These are phyloP conservation scores for Salix udensis DNA, from an alignment of 345 rosid genomes.

Conservation along the genomic window DNA sequence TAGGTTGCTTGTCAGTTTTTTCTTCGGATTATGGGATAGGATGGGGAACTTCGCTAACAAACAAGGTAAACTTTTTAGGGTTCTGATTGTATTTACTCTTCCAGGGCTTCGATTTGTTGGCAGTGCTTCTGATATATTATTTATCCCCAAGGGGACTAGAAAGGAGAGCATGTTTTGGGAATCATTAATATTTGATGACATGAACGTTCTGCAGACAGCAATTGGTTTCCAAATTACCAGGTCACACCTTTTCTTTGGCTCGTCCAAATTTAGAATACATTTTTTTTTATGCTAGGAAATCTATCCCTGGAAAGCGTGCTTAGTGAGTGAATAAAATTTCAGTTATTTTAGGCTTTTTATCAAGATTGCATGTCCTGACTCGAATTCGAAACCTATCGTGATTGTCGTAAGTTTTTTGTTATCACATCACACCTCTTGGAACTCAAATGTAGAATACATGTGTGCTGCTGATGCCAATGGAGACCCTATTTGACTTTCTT, in stretches of 20 bases:
- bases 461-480: not conserved
- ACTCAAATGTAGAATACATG: no score
- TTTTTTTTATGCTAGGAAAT: no score
- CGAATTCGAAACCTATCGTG: no score
- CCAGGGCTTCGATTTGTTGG: not conserved
- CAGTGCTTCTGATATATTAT: not conserved
- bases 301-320: no score
- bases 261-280: not conserved
- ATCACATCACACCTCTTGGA: no score
- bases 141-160: not conserved
- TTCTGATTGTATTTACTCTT: not conserved
- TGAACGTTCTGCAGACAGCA: not conserved
- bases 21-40: no score
- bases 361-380: accelerated
- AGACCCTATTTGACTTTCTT: not conserved
- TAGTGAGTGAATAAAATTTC: no score
- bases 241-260: not conserved
- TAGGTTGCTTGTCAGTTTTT: not conserved
- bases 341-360: no score
- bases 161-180: not conserved
- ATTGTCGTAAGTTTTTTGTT: no score
- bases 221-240: not conserved
- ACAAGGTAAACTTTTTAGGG: no score
- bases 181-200: not conserved
- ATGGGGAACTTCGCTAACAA: not conserved